Evolutionary conservation across 2,329 filamentous ascomycete species (phyloP), one percentile per base, ranked within the genome.

Genomic region (Taxawa tesnikishii): DNA sequence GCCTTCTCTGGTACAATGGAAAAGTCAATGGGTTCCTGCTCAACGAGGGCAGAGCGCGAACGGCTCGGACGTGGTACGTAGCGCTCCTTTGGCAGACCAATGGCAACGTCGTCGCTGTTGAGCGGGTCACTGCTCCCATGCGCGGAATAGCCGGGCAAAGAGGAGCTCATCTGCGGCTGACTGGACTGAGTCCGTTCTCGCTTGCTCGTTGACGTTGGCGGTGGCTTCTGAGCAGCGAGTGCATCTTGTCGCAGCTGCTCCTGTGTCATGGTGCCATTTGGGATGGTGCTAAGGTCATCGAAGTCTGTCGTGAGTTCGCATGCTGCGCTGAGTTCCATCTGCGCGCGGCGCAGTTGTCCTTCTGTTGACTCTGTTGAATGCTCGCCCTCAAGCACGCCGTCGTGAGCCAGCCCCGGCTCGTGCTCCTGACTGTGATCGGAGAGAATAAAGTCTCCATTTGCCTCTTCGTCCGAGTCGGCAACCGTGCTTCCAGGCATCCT

Each of bases 21-120:
- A 37, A 40, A 49, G 39, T 55, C 51, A 33, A 45, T 41, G 3
- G 42, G 29, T 13, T 52, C 44, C 2, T 43, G n/a, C 41, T 34
- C 50, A 26, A 37, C 51, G 29, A 36, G 34, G 1, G 29, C 33
- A 13, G 27, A 38, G 4, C 49, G 38, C 10, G 47, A 49, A 13
- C 51, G 47, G 35, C 55, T 59, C 17, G 53, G 56, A 29, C 58
- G 43, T 3, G 58, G 56, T 32, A 51, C 40, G 37, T 61, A 62
- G 9, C 44, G 37, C 40, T 62, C 58, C 36, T 47, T 55, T 9
- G 53, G 56, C 12, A 59, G 38, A 3, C 52, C 58, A 13, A 57
- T 41, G 4, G 43, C 46, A 6, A 40, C 32, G 29, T 52, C 49
- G 15, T 54, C 51, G 3, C 47, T 49, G 25, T 49, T 43, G 17